Base-by-base conservation (phyloP, 2,329 filamentous ascomycete genomes). In the Fonsecaea erecta region DNA sequence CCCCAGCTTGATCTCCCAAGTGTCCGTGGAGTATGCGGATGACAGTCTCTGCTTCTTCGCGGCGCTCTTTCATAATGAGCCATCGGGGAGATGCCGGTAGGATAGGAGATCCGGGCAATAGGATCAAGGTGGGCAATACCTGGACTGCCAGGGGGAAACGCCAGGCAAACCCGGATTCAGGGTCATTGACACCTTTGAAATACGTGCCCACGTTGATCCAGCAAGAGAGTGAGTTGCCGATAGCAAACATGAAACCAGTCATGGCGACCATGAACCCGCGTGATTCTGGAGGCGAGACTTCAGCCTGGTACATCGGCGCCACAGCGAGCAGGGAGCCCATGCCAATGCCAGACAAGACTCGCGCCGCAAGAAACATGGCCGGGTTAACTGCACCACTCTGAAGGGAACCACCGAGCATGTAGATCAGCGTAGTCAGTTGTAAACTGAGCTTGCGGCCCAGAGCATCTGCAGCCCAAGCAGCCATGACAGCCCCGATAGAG, bases 11-110 rank as follows among this genome's bases (percentile, higher is more conserved):
- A 43, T 78, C 77, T 37, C 74, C 73, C 4, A 76, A 73, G 3
- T 74, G 76, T 21, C 74, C 74, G 68, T 84, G 81, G 21, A 85
- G 74, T 0, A 75, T 72, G 26, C 76, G 74, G 21, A 83, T 70
- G 12, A 81, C 74, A 2, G 71, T 71, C 34, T 73, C 70, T 14
- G 76, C 74, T 74, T 83, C 78, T 1, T 80, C 82, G 72, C 70
- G 59, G 2, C 77, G 73, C 52, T 76, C 80, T 54, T 82, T 75
- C 12, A 77, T 75, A 9, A 82, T 66, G 6, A 80, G 74, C 78
- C 77, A 81, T 48, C 79, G 75, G 5, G 79, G 79, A 9, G 78
- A 80, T 60, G 75, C 77, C 0, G 90, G 91, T 7, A 82, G 73
- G 66, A 73, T 76, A 9, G 71, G 72, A 51, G 72, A 76, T 12